phyloP scores from a whole-genome alignment of 2,329 filamentous ascomycete species.

The Alternaria panax region DNA sequence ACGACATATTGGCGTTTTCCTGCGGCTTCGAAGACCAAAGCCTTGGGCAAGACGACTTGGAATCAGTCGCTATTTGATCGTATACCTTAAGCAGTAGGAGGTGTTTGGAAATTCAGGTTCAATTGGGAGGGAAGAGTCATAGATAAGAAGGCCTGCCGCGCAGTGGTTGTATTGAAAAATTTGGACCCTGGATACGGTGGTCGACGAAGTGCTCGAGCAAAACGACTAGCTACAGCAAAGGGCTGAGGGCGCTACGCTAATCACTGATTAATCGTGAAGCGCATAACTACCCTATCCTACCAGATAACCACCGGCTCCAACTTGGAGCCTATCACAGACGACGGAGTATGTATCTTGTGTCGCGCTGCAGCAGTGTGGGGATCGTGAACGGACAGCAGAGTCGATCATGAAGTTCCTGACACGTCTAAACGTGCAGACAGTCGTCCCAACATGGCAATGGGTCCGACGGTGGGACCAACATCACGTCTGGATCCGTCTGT shows the following conservation, averaged over 20 bases:
- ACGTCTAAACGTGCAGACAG: neutral
- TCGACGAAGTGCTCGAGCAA: conserved; percentile 6
- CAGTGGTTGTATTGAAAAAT: neutral
- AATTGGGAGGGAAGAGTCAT: neutral
- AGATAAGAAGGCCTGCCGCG: neutral
- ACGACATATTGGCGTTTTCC: conserved; percentile 41
- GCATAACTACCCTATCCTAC: neutral
- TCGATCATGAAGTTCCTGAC: neutral
- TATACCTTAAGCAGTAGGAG: neutral
- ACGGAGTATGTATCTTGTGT: neutral
- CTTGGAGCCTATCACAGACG: conserved; percentile 15
- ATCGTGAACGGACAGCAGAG: neutral
- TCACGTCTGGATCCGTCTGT: neutral
- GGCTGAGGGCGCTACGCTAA: conserved; percentile 16
- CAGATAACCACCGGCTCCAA: neutral
- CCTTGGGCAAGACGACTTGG: neutral
- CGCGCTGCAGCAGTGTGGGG: conserved; percentile 4
- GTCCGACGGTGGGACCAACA: neutral
- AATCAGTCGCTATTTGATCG: neutral
- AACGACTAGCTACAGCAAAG: conserved; percentile 13
- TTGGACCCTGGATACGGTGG: conserved; percentile 7
- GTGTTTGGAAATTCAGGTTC: neutral
- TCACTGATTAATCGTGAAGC: conserved; percentile 35
- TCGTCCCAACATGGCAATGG: neutral
- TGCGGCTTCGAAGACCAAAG: neutral